A percentile compares a stretch with the other conserved stretches of the same genome.
Evolutionary conservation across 805 yeast genomes (phyloP).

Genomic region (Pichia cephalocereana): DNA sequence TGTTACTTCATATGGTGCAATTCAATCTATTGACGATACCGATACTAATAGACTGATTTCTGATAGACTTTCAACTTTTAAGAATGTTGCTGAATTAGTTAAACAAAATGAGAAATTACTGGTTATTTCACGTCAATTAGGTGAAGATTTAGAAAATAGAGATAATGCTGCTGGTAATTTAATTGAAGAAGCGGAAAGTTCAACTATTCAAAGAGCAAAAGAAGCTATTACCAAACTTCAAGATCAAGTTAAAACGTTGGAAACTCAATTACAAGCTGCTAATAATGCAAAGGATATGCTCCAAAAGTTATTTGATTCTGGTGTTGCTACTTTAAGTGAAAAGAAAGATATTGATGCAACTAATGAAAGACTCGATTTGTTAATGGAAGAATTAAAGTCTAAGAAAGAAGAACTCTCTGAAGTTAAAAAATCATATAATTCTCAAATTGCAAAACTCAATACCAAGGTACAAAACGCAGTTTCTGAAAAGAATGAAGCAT

Average conservation of each 20-base stretch:
- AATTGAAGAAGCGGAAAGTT: conserved; percentile 28
- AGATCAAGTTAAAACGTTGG: conserved; percentile 44
- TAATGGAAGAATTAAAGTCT: conserved; percentile 23
- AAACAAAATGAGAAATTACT: conserved; percentile 67
- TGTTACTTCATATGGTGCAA: conserved; percentile 23
- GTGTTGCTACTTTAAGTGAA: conserved; percentile 6
- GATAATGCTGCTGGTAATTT: conserved; percentile 39
- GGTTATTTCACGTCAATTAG: conserved; percentile 59
- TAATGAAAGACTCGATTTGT: conserved; percentile 18
- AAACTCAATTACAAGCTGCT: conserved; percentile 43
- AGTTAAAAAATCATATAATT: conserved; percentile 31
- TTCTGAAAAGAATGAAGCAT: conserved; percentile 36
- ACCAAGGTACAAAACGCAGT: conserved; percentile 32
- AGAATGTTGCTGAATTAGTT: conserved; percentile 57
- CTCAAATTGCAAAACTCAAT: conserved; percentile 41
- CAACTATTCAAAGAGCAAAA: conserved; percentile 36
- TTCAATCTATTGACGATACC: conserved; percentile 26
- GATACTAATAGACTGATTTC: conserved; percentile 70
- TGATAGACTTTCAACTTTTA: conserved; percentile 65
- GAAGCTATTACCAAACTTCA: conserved; percentile 58
- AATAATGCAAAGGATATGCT: conserved; percentile 65
- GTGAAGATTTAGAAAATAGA: conserved; percentile 61
- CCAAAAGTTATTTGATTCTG: conserved; percentile 28
- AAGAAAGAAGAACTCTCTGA: conserved; percentile 32
- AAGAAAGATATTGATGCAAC: conserved; percentile 10